These are phyloP conservation scores for Mycena epipterygia DNA, from an alignment of 768 basidiomycete genomes.

Conservation along the genomic window DNA sequence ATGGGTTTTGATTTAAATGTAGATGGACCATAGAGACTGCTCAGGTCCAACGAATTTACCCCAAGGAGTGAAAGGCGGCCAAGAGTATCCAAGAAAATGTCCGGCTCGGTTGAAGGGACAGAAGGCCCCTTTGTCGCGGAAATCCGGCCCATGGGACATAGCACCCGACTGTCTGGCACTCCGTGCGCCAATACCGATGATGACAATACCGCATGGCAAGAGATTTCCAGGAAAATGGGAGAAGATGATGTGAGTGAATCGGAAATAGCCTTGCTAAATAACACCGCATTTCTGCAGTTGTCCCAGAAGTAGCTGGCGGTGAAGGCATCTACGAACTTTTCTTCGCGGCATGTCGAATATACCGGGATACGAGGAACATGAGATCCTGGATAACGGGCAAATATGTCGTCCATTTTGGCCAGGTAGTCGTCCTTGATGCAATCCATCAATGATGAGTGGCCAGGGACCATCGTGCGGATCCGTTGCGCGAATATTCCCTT, in stretches of 20 bases:
- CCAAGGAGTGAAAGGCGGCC: constrained; percentile 14
- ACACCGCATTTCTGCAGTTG: constrained; percentile 13
- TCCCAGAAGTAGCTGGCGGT: constrained; percentile 13
- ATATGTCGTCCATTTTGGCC: constrained; percentile 1
- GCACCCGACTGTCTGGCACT: background rate
- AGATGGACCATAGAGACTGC: constrained; percentile 10
- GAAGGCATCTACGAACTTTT: background rate
- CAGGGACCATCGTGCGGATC: constrained; percentile 44
- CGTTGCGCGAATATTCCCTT: constrained; percentile 42
- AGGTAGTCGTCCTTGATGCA: constrained; percentile 33
- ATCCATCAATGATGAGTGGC: constrained; percentile 47
- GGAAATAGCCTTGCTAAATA: constrained; percentile 1
- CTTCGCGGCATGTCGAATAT: constrained; percentile 5
- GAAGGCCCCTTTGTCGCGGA: background rate
- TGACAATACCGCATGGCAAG: constrained; percentile 15
- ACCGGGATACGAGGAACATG: constrained; percentile 19
- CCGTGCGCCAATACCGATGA: background rate
- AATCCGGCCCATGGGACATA: constrained; percentile 20
- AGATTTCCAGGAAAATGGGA: constrained; percentile 18
- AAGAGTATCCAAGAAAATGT: background rate
- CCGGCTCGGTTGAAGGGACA: background rate
- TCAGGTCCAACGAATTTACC: background rate
- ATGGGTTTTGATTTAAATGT: constrained; percentile 7
- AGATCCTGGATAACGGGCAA: constrained; percentile 14
- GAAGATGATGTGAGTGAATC: background rate